Conservation (phyloP, 73 alveolate species). For the Paramecium bursaria region DNA sequence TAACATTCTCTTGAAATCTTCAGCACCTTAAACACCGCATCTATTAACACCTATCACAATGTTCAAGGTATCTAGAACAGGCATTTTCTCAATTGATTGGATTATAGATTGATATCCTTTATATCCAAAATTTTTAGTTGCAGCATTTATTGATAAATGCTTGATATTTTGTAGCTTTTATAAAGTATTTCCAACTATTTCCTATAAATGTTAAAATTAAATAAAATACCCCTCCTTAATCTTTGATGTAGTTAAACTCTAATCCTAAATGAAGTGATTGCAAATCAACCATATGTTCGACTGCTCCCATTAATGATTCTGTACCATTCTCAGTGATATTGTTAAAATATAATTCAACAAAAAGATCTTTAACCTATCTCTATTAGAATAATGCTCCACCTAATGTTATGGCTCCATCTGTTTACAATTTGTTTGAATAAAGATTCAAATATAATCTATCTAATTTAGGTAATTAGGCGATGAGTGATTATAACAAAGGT, state of each 20-base stretch:
- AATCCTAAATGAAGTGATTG: constrained; percentile 48
- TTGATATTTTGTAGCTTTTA: neutral
- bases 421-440: constrained; percentile 8
- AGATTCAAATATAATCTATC: constrained; percentile 7
- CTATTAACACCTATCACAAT: constrained; percentile 60
- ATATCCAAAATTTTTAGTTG: constrained; percentile 65
- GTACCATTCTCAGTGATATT: constrained; percentile 69
- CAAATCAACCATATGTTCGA: constrained; percentile 9
- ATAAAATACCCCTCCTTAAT: constrained; percentile 68
- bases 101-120: constrained; percentile 55
- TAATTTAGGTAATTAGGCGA: constrained; percentile 32
- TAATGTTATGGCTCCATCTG: constrained; percentile 62
- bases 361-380: constrained; percentile 47
- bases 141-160: constrained; percentile 60
- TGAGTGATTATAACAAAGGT: neutral
- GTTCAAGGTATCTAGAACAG: constrained; percentile 43
- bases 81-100: constrained; percentile 42
- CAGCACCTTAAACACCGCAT: constrained; percentile 62
- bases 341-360: constrained; percentile 60
- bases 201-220: too few relatives aligned
- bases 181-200: constrained; percentile 56
- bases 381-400: constrained; percentile 61
- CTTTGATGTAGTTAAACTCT: constrained; percentile 63
- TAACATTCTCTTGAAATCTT: constrained; percentile 41
- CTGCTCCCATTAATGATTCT: constrained; percentile 60